These are phyloP conservation scores for Mycosphaerella sp. DNA, from an alignment of 2,329 filamentous ascomycete genomes.

Conservation along the genomic window DNA sequence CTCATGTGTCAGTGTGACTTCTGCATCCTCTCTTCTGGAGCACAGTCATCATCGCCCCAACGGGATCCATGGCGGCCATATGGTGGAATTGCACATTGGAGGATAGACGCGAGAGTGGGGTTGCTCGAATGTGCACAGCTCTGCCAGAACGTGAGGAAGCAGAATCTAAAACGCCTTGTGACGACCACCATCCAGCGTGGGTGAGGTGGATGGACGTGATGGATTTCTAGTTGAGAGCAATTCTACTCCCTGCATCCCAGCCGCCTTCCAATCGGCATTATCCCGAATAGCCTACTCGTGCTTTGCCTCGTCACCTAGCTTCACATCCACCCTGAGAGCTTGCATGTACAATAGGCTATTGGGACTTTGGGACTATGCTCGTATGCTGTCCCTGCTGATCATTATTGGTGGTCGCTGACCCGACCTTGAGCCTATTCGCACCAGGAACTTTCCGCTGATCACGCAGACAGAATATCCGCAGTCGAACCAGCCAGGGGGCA, in stretches of 20 bases:
- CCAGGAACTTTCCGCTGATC: slow-evolving; percentile 1
- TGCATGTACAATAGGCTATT: neutral
- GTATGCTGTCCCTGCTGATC: neutral
- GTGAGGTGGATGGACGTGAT: neutral
- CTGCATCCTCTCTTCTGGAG: neutral
- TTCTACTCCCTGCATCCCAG: neutral
- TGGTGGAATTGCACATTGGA: neutral
- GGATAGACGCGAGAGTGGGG: neutral
- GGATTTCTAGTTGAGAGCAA: neutral
- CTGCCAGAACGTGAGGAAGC: neutral
- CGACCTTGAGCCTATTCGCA: slow-evolving; percentile 2
- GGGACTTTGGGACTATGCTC: neutral
- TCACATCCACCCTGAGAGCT: neutral
- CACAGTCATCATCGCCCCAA: neutral
- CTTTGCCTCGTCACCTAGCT: neutral
- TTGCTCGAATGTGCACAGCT: neutral
- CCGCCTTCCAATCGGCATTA: neutral
- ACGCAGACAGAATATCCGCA: neutral
- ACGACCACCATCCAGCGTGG: neutral
- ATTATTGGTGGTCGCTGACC: neutral
- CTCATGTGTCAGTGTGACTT: neutral
- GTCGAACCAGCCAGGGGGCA: neutral
- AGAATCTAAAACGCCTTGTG: neutral
- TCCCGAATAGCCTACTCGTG: too few relatives aligned
- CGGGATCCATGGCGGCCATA: neutral